Percentiles rank a stretch among this genome's conserved stretches.
phyloP scores from a whole-genome alignment of 495 filamentous ascomycete species.

The Aspergillus nidulans region DNA sequence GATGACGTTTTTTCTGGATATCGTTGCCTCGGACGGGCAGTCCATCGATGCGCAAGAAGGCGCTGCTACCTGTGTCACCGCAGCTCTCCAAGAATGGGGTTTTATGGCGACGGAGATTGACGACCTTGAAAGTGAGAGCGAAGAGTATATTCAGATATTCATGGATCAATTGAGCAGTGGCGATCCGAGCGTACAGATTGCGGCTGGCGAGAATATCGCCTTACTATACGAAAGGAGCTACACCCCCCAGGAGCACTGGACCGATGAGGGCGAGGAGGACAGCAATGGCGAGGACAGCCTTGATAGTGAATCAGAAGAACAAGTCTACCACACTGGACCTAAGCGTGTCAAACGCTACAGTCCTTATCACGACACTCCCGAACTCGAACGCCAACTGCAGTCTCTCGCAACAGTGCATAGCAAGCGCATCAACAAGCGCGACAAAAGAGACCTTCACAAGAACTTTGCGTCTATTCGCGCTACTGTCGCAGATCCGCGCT shows the following conservation, averaged over 20 bases:
- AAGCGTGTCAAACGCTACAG: conserved; percentile 60
- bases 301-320: conserved; percentile 43
- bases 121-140: conserved; percentile 69
- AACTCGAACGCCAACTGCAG: conserved; percentile 50
- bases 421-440: conserved; percentile 71
- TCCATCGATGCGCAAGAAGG: conserved; percentile 70
- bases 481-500: conserved; percentile 72
- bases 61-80: conserved; percentile 66
- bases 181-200: conserved; percentile 73
- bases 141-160: conserved; percentile 76
- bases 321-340: conserved; percentile 47
- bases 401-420: conserved; percentile 56
- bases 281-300: conserved; percentile 50
- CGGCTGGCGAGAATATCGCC: conserved; percentile 86
- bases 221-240: conserved; percentile 82
- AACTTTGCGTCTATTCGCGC: conserved; percentile 81
- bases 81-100: conserved; percentile 84
- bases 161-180: conserved; percentile 82
- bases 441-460: conserved; percentile 70
- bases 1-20: conserved; percentile 80
- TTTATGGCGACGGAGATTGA: conserved; percentile 79
- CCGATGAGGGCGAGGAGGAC: conserved; percentile 59
- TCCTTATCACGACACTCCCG: conserved; percentile 51
- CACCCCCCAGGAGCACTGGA: conserved; percentile 56
- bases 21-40: conserved; percentile 79